Conservation (phyloP, 345 rosid genomes). For the Populus deltoides region DNA sequence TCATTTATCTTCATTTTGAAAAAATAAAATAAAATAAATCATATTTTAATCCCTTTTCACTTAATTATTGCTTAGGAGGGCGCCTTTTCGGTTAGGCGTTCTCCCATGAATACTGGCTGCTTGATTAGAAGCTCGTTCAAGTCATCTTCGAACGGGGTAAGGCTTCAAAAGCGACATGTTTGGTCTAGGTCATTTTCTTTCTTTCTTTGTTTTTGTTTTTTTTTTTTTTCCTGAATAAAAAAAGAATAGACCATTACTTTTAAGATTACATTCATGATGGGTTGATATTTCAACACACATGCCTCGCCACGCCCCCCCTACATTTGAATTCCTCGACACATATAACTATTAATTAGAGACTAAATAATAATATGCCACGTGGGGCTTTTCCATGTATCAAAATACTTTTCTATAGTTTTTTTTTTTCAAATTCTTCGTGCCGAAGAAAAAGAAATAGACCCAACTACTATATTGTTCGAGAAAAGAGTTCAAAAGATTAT, state of each 20-base stretch:
- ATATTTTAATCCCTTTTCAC: neutral
- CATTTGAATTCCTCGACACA: neutral
- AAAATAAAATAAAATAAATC: neutral
- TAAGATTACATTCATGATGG: neutral
- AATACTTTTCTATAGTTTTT: conserved; percentile 18
- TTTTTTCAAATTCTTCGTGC: conserved; percentile 22
- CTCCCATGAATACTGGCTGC: conserved; percentile 30
- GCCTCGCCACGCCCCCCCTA: neutral
- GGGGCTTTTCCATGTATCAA: conserved; percentile 18
- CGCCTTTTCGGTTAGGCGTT: conserved; percentile 18
- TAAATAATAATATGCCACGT: conserved; percentile 10
- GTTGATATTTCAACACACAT: conserved; percentile 2
- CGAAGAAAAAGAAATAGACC: conserved; percentile 12
- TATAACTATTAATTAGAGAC: neutral
- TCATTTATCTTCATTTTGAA: neutral
- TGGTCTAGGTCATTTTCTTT: conserved; percentile 42
- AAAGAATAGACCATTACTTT: neutral
- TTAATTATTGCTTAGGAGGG: conserved; percentile 3
- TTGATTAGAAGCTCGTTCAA: conserved; percentile 15
- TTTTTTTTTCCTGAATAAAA: neutral
- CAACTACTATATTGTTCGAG: conserved; percentile 8
- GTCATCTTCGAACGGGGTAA: conserved; percentile 26
- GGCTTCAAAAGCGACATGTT: conserved; percentile 20
- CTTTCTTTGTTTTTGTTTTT: no score
- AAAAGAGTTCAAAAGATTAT: conserved; percentile 12